phyloP scores from a whole-genome alignment of 306 rosid genomes.

The Vigna mungo region DNA sequence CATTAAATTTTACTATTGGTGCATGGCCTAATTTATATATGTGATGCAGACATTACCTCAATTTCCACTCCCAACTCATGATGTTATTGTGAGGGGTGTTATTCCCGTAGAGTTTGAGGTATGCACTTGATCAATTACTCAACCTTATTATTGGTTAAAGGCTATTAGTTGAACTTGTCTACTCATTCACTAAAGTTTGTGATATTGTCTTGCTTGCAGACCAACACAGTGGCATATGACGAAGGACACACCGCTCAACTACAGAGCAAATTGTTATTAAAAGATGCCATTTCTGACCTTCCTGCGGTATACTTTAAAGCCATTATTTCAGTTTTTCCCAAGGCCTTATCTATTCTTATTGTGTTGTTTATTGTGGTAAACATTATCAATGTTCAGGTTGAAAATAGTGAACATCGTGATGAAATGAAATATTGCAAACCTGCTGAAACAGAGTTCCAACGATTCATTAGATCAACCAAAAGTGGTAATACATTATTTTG shows the following conservation, averaged over 20 bases:
- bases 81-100: slow-evolving; percentile 72
- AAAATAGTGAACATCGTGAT: slow-evolving; percentile 59
- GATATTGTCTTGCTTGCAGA: slow-evolving; percentile 43
- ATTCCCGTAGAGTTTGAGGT: slow-evolving; percentile 83
- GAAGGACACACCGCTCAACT: slow-evolving; percentile 51
- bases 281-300: slow-evolving; percentile 85
- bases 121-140: not conserved
- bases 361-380: not conserved
- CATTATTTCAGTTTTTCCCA: not conserved
- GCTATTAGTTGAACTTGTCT: no score
- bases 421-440: slow-evolving; percentile 52
- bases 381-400: slow-evolving; percentile 50
- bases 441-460: slow-evolving; percentile 70
- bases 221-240: slow-evolving; percentile 61
- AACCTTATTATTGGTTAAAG: not conserved
- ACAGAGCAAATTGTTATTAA: slow-evolving; percentile 58
- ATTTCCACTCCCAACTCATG: slow-evolving; percentile 86
- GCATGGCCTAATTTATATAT: not conserved
- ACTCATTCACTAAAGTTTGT: not conserved
- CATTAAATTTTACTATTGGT: not conserved
- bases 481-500: slow-evolving; percentile 48
- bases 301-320: slow-evolving; percentile 56
- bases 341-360: not conserved
- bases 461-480: slow-evolving; percentile 58
- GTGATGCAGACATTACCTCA: slow-evolving; percentile 72